Evolutionary conservation across 2,329 filamentous ascomycete genomes (phyloP), one percentile per base, ranked within the genome.

Genomic region (Sarocladium brachiariae): DNA sequence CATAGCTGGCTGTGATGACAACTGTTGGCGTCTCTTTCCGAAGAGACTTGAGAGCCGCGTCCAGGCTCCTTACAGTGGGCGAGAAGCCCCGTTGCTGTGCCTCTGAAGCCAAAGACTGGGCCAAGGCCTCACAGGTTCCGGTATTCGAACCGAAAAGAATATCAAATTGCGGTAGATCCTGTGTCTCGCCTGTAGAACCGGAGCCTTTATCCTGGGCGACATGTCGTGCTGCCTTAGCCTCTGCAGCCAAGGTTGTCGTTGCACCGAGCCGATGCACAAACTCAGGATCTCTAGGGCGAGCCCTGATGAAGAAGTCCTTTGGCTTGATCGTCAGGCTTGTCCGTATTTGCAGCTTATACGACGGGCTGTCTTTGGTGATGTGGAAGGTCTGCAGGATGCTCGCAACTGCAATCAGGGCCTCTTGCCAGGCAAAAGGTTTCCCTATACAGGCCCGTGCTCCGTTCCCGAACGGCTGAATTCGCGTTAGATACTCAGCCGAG

Each of bases 121-220:
- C 81, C 41, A 89, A 73, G 1, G 81, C 73, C 63, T 89, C 83
- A 61, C 86, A 90, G 1, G 86, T 90, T 0, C 86, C 86, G 2
- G 80, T 82, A 60, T 89, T 88, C 16, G 47, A 51, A n/a, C 49
- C 52, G 35, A 45, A 35, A 7, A 50, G 19, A n/a, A 53, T 49
- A 10, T 50, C 77, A 55, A 91, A 63, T 0, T 73, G 74, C 52
- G 70, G n/a, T 16, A 35, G 19, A 5, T 24, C 11, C 6, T 24
- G 16, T 11, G 3, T 14, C 3, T 27, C 10, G 10, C 16, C 37
- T 8, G 16, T 7, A 7, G 10, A 21, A 11, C 4, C 19, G 8
- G 23, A 5, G 45, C 9, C 14, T 4, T 18, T 23, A 21, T 34
- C 34, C n/a, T 33, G 45, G 13, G 19, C 13, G 8, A 27, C 14